Percentiles rank a stretch among this genome's conserved stretches.
Evolutionary conservation across 164 flowering plant species (phyloP).

Genomic region (Umbellularia californica): DNA sequence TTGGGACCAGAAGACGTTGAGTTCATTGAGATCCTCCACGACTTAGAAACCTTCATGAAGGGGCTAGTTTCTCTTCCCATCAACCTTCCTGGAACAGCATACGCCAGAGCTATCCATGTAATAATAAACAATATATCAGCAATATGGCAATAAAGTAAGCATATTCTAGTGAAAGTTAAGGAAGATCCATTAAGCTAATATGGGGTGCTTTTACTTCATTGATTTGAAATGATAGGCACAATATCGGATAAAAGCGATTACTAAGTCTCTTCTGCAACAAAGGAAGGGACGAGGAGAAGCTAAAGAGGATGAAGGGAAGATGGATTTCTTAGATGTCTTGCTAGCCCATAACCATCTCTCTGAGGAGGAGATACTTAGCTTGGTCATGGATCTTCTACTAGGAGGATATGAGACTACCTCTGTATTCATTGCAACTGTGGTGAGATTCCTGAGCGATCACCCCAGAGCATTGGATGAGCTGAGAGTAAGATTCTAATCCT

Average conservation of each 20-base stretch:
- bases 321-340: slow-evolving; percentile 14
- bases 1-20: slow-evolving; percentile 11
- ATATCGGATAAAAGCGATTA: slow-evolving; percentile 1
- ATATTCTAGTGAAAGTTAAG: background rate
- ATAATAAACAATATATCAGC: background rate
- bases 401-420: slow-evolving; percentile 16
- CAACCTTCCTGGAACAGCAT: slow-evolving; percentile 8
- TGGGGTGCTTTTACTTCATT: too few relatives aligned
- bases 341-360: background rate
- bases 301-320: background rate
- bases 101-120: slow-evolving; percentile 1
- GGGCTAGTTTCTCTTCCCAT: slow-evolving; percentile 12
- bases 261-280: background rate
- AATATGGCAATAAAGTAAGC: too few relatives aligned
- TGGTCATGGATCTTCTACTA: slow-evolving; percentile 16
- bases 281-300: background rate
- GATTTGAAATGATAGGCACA: background rate
- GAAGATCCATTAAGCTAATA: background rate
- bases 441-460: slow-evolving; percentile 3
- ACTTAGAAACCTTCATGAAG: slow-evolving; percentile 13
- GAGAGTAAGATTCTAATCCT: background rate
- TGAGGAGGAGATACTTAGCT: slow-evolving; percentile 15
- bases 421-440: slow-evolving; percentile 3
- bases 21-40: slow-evolving; percentile 2
- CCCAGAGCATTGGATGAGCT: slow-evolving; percentile 6